Evolutionary conservation across 345 rosid species (phyloP).

Genomic region (Jatropha curcas): DNA sequence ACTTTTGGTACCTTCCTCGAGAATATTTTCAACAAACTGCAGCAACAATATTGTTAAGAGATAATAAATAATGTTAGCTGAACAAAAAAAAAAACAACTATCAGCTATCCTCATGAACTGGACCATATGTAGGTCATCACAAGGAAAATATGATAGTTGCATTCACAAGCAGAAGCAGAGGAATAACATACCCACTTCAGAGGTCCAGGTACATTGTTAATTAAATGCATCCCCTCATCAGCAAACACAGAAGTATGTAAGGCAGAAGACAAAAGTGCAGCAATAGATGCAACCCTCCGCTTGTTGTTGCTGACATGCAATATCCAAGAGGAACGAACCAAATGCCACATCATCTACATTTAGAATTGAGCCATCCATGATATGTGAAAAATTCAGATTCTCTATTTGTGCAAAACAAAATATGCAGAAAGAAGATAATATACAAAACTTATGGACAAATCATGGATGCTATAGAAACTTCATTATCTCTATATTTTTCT

Average conservation of each 20-base stretch:
- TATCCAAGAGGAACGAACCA: conserved; percentile 88
- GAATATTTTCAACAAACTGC: conserved; percentile 81
- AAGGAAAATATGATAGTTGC: background rate
- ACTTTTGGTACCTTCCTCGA: conserved; percentile 89
- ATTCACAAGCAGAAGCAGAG: conserved; percentile 17
- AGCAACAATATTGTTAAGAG: conserved; percentile 24
- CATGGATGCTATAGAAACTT: background rate
- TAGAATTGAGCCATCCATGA: conserved; percentile 12
- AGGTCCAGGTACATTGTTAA: conserved; percentile 60
- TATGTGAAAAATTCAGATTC: background rate
- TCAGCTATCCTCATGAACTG: background rate
- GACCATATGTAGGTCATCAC: background rate
- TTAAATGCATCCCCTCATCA: conserved; percentile 65
- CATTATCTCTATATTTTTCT: background rate
- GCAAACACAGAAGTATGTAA: conserved; percentile 72
- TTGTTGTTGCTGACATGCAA: conserved; percentile 85
- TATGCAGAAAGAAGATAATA: background rate
- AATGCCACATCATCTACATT: conserved; percentile 83
- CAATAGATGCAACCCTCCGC: conserved; percentile 88
- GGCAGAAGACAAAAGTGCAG: conserved; percentile 84
- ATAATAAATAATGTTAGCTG: background rate
- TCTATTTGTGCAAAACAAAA: conserved; percentile 5
- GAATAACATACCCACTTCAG: conserved; percentile 76
- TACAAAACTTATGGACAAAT: background rate
- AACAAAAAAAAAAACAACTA: too few species aligned